Percentiles rank a stretch among this genome's conserved stretches.
These are phyloP conservation scores for Arxiozyma slooffiae DNA, from an alignment of 1,139 yeast genomes.

Conservation along the genomic window DNA sequence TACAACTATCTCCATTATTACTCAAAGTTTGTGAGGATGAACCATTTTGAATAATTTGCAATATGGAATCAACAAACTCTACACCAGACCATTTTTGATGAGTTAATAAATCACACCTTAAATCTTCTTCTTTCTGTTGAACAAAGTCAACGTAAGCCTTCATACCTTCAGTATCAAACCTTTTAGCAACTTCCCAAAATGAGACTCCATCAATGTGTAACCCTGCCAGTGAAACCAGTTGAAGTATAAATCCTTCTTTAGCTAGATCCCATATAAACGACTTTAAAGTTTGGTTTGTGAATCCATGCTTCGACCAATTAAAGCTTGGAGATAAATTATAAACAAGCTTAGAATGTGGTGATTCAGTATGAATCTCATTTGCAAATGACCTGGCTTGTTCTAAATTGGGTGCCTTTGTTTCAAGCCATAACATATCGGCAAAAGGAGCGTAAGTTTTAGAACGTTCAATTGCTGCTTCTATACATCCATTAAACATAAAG, in stretches of 20 bases:
- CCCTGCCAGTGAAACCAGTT: constrained; percentile 48
- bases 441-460: constrained; percentile 47
- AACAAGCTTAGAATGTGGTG: constrained; percentile 48
- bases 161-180: constrained; percentile 45
- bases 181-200: constrained; percentile 40
- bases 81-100: constrained; percentile 58
- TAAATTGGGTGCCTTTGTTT: constrained; percentile 47
- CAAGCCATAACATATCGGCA: constrained; percentile 50
- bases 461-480: constrained; percentile 46
- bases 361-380: constrained; percentile 35
- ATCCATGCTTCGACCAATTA: constrained; percentile 51
- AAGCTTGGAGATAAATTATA: constrained; percentile 51
- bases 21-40: constrained; percentile 36
- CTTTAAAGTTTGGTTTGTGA: constrained; percentile 37
- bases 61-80: constrained; percentile 40
- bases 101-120: constrained; percentile 43
- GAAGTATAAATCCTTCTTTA: constrained; percentile 44
- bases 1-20: constrained; percentile 39
- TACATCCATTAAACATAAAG: constrained; percentile 40
- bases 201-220: constrained; percentile 43
- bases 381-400: constrained; percentile 44
- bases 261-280: constrained; percentile 47
- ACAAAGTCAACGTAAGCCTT: constrained; percentile 45
- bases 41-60: constrained; percentile 39
- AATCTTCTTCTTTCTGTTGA: constrained; percentile 38